Base-by-base conservation (phyloP, 2,329 filamentous ascomycete species). In the Thelonectria blattea region DNA sequence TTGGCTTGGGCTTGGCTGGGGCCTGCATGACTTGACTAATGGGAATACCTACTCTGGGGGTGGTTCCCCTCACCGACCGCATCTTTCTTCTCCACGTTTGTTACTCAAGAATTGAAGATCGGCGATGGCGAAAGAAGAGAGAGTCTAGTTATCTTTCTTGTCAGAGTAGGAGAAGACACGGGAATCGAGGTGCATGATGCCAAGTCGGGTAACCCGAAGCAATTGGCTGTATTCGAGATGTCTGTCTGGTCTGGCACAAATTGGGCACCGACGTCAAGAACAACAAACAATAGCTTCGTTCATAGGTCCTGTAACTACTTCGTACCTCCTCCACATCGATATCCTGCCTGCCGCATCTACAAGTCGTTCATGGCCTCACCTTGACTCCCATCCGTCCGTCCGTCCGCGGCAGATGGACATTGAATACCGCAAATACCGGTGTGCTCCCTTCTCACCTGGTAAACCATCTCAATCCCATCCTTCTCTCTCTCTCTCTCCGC, bases 1-100 rank as follows among this genome's bases (percentile, higher is more conserved):
- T 32, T 46, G 42, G 37, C 57, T 15, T 24, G 34, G 41, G 41
- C 34, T 41, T 41, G 43, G 42, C 47, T 30, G 43, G 51, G 17
- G 52, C 47, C 39, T 51, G 50, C n/a, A 30, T 41, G 24, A 11
- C 39, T 54, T 59, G 51, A 59, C 56, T 54, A 50, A 59, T 54
- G 45, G 17, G 3, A 24, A 32, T 30, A 20, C n/a, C n/a, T n/a
- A n/a, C 22, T 24, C 30, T 45, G 42, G 42, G 34, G 27, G 27
- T 17, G 41, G 20, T 11, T 4, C 20, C 56, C 46, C 46, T 55
- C 57, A 34, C 41, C 22, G 22, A 24, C 22, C 3, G 22, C 22
- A n/a, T n/a, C n/a, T n/a, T n/a, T n/a, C 6, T 24, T 24, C 22
- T 24, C 22, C 22, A 24, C 22, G 22, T 24, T 24, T 24, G 22